Base-by-base conservation (phyloP, 2,329 filamentous ascomycete genomes). In the Alternaria consortialis region DNA sequence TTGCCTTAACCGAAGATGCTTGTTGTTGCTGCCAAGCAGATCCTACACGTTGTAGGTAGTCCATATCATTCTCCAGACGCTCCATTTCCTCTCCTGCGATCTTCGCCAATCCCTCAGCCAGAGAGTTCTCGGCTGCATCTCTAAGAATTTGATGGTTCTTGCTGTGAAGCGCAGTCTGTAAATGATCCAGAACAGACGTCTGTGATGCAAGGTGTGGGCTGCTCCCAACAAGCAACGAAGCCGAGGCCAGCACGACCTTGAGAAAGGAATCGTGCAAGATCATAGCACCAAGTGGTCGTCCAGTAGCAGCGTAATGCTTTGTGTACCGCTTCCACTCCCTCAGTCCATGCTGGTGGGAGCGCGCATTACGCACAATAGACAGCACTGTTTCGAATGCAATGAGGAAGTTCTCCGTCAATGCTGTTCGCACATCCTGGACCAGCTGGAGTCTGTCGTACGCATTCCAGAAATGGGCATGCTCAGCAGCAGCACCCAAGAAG, bases 251-350 rank as follows among this genome's bases (percentile, higher is more conserved):
- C 12, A 97, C 84, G 32, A 98, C 86, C 78, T 88, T 90, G 85
- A 96, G 93, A 75, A 97, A 96, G 65, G 90, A 93, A 72, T 92
- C 88, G 76, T 97, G 93, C 23, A 99, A 80, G 6, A 98, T 85
- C 90, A 97, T 95, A 12, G 94, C 93, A 9, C 95, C 93, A 43
- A 99, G 81, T 0, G 96, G 94, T 20, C 92, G 87, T 9, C 91
- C 91, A 60, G 88, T 85, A 15, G 89, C 86, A 29, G 92, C 88
- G 80, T 98, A 99, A 63, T 94, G 91, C 44, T 90, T 91, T 58
- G 92, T 82, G 78, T 92, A 93, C 65, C 90, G 88, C 80, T 91
- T 96, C 95, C 95, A 99, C 67, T 97, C 91, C 72, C 89, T 91
- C 20, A 92, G 83, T 29, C 86, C 81, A 48, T 85, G 84, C 64